phyloP scores from a whole-genome alignment of 2,329 filamentous ascomycete genomes.

The Helotiales sp. region DNA sequence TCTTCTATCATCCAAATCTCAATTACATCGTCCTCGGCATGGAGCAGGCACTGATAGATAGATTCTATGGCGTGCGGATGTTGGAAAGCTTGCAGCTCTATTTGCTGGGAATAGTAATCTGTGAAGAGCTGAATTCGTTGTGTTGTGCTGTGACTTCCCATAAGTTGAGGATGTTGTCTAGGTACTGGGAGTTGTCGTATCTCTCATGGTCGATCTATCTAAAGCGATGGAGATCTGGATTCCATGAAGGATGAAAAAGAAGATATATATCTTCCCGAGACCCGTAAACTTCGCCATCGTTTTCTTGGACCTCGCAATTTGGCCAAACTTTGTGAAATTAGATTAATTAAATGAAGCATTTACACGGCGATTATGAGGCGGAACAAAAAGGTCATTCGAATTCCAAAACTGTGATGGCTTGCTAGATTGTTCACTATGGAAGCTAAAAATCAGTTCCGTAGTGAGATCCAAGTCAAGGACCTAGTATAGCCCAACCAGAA shows the following conservation, averaged over 20 bases:
- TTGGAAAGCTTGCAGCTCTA: background rate
- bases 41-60: background rate
- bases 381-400: too few relatives aligned
- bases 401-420: too few relatives aligned
- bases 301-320: too few relatives aligned
- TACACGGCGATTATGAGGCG: too few relatives aligned
- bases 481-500: too few relatives aligned
- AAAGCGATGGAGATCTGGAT: background rate
- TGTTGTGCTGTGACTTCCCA: background rate
- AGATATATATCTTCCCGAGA: background rate
- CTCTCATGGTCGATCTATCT: background rate
- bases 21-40: background rate
- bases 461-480: too few relatives aligned
- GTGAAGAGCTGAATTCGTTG: background rate
- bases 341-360: too few relatives aligned
- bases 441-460: too few relatives aligned
- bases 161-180: background rate
- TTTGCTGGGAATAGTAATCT: background rate
- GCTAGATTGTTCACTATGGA: too few relatives aligned
- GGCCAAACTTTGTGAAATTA: too few relatives aligned
- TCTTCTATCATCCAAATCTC: background rate
- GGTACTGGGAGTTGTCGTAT: background rate
- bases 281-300: background rate
- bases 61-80: background rate
- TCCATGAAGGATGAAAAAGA: background rate